Base-by-base conservation (phyloP, 768 basidiomycete genomes). In the Russula olivacea region DNA sequence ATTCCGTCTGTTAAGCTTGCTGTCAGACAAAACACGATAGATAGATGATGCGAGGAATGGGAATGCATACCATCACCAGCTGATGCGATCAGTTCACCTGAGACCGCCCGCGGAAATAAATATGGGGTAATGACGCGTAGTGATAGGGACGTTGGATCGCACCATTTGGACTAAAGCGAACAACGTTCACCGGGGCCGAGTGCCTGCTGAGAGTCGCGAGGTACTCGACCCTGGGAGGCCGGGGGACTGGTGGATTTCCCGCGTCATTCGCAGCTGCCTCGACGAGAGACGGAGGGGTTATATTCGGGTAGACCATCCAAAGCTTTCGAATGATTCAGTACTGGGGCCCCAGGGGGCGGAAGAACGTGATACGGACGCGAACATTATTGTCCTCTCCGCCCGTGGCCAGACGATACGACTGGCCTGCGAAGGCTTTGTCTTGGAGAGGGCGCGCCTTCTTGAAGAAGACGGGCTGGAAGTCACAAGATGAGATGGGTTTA, bases 321-420 rank as follows among this genome's bases (percentile, higher is more conserved):
- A 98, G 73, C 93, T 95, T 60, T 36, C 17, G 43, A 21, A 45
- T 34, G 36, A 40, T 30, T 60, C 7, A 58, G 43, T 32, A 25
- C 40, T 14, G 19, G 1, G 21, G 50, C 4, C 8, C 7, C 6
- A 36, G 48, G n/a, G 43, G 40, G 45, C 9, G 38, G 49, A 12
- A 47, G 43, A 25, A 50, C 43, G 23, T 19, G 55, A 60, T 17
- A 86, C 95, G 75, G 71, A 97, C 95, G 73, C 97, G 80, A 70
- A 99, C 93, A 78, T 95, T 89, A 70, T 94, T 97, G 72, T 99
- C 97, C 72, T 96, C 96, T 51, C 97, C 97, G 14, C 87, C 93
- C 0, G 97, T 98, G 0, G 94, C 97, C 21, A 99, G 78, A 68
- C 89, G 83, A 77, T 97, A 98, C n/a, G 85, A 76, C 76, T 92